Base-by-base conservation (phyloP, 2,329 filamentous ascomycete genomes). In the Salinomyces thailandicus region DNA sequence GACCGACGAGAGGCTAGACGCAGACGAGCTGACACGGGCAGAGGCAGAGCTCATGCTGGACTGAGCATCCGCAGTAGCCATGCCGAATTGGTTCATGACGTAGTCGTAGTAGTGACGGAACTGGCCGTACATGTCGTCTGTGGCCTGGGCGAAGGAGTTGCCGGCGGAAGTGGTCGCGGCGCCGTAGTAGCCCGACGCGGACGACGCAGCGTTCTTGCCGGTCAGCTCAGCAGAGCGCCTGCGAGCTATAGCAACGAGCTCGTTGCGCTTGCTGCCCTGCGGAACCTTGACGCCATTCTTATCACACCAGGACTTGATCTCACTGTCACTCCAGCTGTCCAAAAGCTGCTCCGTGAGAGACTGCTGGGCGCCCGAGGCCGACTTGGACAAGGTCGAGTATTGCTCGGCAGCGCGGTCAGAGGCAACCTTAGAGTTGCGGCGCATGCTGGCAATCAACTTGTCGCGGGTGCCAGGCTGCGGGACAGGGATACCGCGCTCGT, bases 281-380 rank as follows among this genome's bases (percentile, higher is more conserved):
- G 91, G 91, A 34, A 95, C 85, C 67, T 72, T 72, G 56, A 98
- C 81, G 39, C 77, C 77, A 51, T 96, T 91, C 71, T 87, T 85
- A 67, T 96, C 89, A 37, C 78, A 78, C 67, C 91, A 96, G 45
- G 85, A 80, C 72, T 96, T 96, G 58, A 98, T 72, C 60, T 93
- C 69, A 52, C 73, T 79, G 55, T 95, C 87, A 53, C 81, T 79
- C 91, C 91, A 98, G 3, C 83, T 78, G 50, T 93, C 79, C 54
- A 96, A 81, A 36, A 95, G 69, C 52, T 80, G 78, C 51, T 96
- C 85, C 44, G 80, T 85, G 28, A 96, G 65, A 32, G 77, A 81
- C 35, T 79, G 68, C 49, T 86, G 81, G 1, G 84, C 80, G 26
- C 75, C 69, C 31, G 58, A 53, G 35, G 66, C 67, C 27, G 66